These are phyloP conservation scores for Elsinoe fawcettii DNA, from an alignment of 2,329 filamentous ascomycete genomes.

Conservation along the genomic window DNA sequence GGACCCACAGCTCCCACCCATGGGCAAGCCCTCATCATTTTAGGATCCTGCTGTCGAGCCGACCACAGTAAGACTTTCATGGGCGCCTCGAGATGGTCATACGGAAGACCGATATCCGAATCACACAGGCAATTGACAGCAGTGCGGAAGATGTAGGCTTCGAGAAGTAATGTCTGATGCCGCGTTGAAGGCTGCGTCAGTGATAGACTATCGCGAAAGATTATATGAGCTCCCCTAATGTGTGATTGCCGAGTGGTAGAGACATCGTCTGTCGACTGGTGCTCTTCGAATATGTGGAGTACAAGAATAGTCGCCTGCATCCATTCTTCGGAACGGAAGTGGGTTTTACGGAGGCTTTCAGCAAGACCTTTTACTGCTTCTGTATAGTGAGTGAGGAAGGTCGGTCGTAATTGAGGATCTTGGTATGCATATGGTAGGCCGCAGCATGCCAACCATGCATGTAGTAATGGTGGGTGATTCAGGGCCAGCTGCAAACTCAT, in stretches of 20 bases:
- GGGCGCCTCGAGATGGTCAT: conserved; percentile 12
- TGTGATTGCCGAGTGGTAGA: conserved; percentile 15
- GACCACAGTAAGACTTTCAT: background rate
- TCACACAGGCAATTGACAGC: conserved; percentile 19
- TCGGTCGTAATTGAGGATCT: conserved; percentile 14
- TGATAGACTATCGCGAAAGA: conserved; percentile 15
- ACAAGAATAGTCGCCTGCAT: conserved; percentile 19
- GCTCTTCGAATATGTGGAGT: conserved; percentile 20
- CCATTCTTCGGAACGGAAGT: conserved; percentile 16
- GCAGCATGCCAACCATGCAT: conserved; percentile 21
- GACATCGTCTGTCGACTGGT: conserved; percentile 14
- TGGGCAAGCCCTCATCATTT: conserved; percentile 4
- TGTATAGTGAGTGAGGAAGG: conserved; percentile 20
- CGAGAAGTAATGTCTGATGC: conserved; percentile 20
- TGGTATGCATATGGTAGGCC: conserved; percentile 14
- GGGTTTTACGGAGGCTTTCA: background rate
- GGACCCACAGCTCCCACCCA: conserved; percentile 14
- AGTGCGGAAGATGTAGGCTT: conserved; percentile 21
- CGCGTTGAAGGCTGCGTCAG: conserved; percentile 1
- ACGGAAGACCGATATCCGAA: conserved; percentile 16
- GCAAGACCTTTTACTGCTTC: conserved; percentile 16
- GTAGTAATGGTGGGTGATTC: conserved; percentile 17
- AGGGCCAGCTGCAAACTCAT: conserved; percentile 17
- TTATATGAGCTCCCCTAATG: conserved; percentile 16
- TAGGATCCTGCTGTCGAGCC: background rate